Base-by-base conservation (phyloP, 495 filamentous ascomycete genomes). In the Podospora pseudoanserina region DNA sequence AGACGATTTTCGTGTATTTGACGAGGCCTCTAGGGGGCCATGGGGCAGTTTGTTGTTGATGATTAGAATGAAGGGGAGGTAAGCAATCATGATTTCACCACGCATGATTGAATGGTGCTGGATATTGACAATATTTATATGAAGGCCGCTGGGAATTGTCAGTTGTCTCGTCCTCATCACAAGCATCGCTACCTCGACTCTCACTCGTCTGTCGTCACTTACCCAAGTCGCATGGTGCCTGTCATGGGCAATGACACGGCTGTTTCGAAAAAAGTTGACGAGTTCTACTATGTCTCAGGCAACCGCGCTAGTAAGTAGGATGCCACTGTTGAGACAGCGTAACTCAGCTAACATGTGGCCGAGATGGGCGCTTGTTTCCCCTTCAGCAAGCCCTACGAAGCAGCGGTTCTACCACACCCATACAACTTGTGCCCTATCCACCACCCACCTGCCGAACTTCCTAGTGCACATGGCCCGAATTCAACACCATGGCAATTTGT, bases 101-200 rank as follows among this genome's bases (percentile, higher is more conserved):
- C 15, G 15, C 9, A 11, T 49, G 9, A 16, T 11, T 49, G 2
- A 49, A 13, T 6, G 39, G 11, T 49, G 13, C 13, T 49, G 7
- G 39, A 49, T 49, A 11, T 49, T 49, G 39, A 49, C 39, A 49
- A 6, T 3, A 16, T 49, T 5, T 3, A 0, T 9, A 9, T 49
- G 39, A 32, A 34, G 23, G 18, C 27, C 30, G 0, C 27, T 34
- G 16, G 26, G 23, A 28, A 26, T 27, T 16, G 4, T 28, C 23
- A n/a, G 23, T 27, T 27, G 18, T 16, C 60, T 49, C 15, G 27
- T 62, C 5, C 23, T 62, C 16, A n/a, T 62, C 5, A 62, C 60
- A 28, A 32, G 60, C 60, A 18, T 62, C 6, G 30, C 27, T 27
- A 62, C 60, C 5, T 62, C 60, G 60, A 62, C 60, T n/a, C 27